Conservation (phyloP, 2,329 filamentous ascomycete genomes). For the Gnomoniopsis smithogilvyi region DNA sequence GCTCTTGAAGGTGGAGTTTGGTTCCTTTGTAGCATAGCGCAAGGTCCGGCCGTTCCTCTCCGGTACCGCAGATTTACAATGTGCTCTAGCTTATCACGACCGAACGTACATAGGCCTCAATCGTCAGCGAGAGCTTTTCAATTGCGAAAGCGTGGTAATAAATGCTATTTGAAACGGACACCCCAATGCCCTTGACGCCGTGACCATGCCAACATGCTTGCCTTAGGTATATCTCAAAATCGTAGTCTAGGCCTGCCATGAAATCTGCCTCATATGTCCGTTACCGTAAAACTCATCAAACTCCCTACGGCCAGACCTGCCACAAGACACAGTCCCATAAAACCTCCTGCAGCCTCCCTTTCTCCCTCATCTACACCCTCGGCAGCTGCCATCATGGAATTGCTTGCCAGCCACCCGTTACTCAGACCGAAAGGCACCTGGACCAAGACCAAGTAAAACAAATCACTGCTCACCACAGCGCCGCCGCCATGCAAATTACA, state of each 20-base stretch:
- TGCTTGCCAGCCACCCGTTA: slow-evolving; percentile 84
- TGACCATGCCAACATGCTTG: slow-evolving; percentile 4
- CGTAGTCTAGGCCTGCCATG: not conserved
- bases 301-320: slow-evolving; percentile 82
- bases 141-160: no score
- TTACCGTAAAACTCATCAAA: slow-evolving; percentile 77
- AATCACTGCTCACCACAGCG: slow-evolving; percentile 71
- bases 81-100: no score
- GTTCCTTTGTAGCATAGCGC: no score
- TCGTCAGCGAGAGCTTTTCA: no score
- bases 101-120: no score
- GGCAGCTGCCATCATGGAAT: slow-evolving; percentile 86
- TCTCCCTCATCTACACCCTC: slow-evolving; percentile 81
- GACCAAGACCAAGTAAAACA: slow-evolving; percentile 82
- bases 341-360: slow-evolving; percentile 83
- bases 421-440: slow-evolving; percentile 80
- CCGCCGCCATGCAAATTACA: slow-evolving; percentile 83
- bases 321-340: slow-evolving; percentile 92
- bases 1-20: no score
- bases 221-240: not conserved
- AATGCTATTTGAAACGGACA: not conserved
- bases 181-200: not conserved
- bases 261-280: slow-evolving; percentile 34
- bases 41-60: no score
- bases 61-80: no score